phyloP scores from a whole-genome alignment of 2,329 filamentous ascomycete species.

The Didymella segeticola region DNA sequence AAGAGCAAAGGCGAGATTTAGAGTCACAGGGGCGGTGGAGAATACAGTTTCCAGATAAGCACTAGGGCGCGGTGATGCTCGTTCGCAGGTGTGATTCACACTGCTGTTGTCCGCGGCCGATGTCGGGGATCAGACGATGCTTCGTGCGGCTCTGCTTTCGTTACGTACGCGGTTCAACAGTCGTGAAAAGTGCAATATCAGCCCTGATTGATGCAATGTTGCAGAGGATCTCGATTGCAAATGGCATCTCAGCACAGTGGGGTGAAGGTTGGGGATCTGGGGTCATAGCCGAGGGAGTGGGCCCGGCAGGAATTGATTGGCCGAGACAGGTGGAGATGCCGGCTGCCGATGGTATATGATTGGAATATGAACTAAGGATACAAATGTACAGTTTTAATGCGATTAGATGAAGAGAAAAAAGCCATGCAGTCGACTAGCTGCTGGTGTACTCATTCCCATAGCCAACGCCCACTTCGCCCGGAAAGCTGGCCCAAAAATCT shows the following conservation, averaged over 20 bases:
- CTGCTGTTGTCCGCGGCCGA: conserved; percentile 21
- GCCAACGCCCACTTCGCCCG: conserved; percentile 47
- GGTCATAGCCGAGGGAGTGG: conserved; percentile 10
- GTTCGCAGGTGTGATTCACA: conserved; percentile 14
- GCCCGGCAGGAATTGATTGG: conserved; percentile 6
- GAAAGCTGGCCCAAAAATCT: conserved; percentile 50
- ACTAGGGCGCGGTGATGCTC: conserved; percentile 7
- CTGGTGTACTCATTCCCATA: conserved; percentile 21
- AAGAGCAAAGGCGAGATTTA: not conserved
- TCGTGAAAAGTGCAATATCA: not conserved
- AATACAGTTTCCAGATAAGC: not conserved
- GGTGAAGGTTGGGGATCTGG: conserved; percentile 6
- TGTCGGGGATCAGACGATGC: conserved; percentile 7
- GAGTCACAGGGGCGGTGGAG: not conserved
- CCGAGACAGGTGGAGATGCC: not conserved
- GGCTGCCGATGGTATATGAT: conserved; percentile 7
- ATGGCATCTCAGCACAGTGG: conserved; percentile 6
- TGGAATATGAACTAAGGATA: not conserved
- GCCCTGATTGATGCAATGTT: too few relatives aligned
- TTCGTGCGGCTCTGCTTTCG: not conserved
- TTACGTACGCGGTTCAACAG: not conserved
- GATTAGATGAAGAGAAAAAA: too few relatives aligned
- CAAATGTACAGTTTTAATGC: not conserved
- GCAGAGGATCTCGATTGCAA: not conserved
- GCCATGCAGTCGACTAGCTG: not conserved